Evolutionary conservation across 305 asterid genomes (phyloP).

Genomic region (Rubia balearica): DNA sequence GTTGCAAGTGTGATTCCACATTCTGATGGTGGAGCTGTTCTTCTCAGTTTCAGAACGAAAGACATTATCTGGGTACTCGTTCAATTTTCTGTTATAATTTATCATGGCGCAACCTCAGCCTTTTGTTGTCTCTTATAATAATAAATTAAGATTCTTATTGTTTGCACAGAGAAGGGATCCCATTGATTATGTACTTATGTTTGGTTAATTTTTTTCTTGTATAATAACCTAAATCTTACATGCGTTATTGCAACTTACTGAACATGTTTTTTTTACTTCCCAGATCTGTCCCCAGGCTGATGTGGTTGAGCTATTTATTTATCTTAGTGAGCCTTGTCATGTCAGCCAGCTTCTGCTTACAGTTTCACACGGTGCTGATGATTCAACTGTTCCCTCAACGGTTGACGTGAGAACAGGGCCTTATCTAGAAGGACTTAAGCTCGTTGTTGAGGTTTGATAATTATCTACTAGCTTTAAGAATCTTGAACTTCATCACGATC

Average conservation of each 20-base stretch:
- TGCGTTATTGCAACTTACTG: slow-evolving; percentile 12
- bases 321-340: slow-evolving; percentile 96
- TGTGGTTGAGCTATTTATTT: slow-evolving; percentile 89
- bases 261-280: slow-evolving; percentile 12
- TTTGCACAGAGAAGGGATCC: not conserved
- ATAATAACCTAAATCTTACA: not conserved
- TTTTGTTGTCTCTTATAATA: not conserved
- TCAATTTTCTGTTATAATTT: not conserved
- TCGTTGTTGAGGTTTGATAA: slow-evolving; percentile 83
- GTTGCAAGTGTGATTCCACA: slow-evolving; percentile 77
- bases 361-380: slow-evolving; percentile 92
- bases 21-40: slow-evolving; percentile 88
- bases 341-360: slow-evolving; percentile 92
- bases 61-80: slow-evolving; percentile 76
- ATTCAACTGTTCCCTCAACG: slow-evolving; percentile 82
- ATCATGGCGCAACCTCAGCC: not conserved
- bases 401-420: slow-evolving; percentile 95
- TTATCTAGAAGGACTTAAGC: slow-evolving; percentile 79
- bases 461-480: slow-evolving; percentile 29
- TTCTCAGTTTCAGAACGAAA: slow-evolving; percentile 79
- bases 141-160: not conserved
- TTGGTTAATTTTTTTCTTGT: not conserved
- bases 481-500: slow-evolving; percentile 12
- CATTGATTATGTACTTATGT: not conserved
- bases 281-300: slow-evolving; percentile 88